These are phyloP conservation scores for Mortierella polycephala DNA, from an alignment of 371 early-diverging fungal genomes.

Conservation along the genomic window DNA sequence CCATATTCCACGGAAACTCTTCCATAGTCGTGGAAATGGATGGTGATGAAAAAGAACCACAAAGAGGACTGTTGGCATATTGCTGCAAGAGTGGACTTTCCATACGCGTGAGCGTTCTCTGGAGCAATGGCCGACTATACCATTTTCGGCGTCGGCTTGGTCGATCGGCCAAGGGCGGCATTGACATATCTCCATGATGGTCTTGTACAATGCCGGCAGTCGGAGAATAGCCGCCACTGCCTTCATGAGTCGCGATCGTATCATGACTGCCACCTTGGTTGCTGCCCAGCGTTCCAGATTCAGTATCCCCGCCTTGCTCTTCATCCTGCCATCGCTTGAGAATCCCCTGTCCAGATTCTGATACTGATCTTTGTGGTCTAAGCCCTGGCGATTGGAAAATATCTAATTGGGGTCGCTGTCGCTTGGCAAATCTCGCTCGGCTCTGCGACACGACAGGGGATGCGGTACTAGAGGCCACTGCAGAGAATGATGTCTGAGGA, in stretches of 20 bases:
- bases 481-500: slow-evolving; percentile 9
- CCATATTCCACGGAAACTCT: slow-evolving; percentile 12
- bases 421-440: background rate
- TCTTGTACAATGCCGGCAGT: too few relatives aligned
- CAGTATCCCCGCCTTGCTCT: background rate
- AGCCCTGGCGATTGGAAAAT: background rate
- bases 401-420: slow-evolving; percentile 4
- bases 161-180: background rate
- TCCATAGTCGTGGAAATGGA: slow-evolving; percentile 4
- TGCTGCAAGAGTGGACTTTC: slow-evolving; percentile 20
- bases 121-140: slow-evolving; percentile 11
- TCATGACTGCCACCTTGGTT: too few relatives aligned
- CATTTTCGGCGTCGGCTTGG: slow-evolving; percentile 1
- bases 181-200: background rate
- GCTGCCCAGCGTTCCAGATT: too few relatives aligned
- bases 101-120: slow-evolving; percentile 1
- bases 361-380: background rate
- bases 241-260: too few relatives aligned
- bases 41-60: slow-evolving; percentile 35
- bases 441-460: slow-evolving; percentile 18
- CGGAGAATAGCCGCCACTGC: too few relatives aligned
- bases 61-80: slow-evolving; percentile 12
- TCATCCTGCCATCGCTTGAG: background rate
- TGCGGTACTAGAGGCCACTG: background rate
- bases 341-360: background rate